Evolutionary conservation across 768 basidiomycete species (phyloP).

Genomic region (Clathrus columnatus): DNA sequence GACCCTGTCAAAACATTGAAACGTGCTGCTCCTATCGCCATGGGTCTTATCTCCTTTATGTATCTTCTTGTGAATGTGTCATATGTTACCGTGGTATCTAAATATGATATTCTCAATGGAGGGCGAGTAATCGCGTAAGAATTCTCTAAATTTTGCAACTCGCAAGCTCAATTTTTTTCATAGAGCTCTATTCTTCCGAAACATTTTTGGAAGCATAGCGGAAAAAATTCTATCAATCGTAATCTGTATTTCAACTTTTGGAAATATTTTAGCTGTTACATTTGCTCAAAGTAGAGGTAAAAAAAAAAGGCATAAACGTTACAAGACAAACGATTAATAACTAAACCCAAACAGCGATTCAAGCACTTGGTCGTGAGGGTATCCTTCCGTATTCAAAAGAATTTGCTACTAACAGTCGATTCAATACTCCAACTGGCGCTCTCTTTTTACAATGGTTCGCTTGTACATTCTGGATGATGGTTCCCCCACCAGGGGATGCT

Average conservation of each 20-base stretch:
- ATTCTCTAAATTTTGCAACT: slow-evolving; percentile 4
- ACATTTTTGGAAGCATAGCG: slow-evolving; percentile 54
- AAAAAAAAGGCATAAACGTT: slow-evolving; percentile 12
- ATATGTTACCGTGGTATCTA: slow-evolving; percentile 68
- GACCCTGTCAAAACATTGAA: slow-evolving; percentile 67
- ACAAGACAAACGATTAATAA: slow-evolving; percentile 13
- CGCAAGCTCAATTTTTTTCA: background rate
- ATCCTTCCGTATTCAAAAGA: slow-evolving; percentile 56
- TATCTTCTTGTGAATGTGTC: slow-evolving; percentile 64
- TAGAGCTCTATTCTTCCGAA: slow-evolving; percentile 67
- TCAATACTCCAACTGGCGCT: slow-evolving; percentile 55
- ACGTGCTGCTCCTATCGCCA: slow-evolving; percentile 57
- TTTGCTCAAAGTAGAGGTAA: slow-evolving; percentile 61
- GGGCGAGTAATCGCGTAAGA: slow-evolving; percentile 62
- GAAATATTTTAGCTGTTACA: slow-evolving; percentile 53
- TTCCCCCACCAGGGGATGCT: slow-evolving; percentile 63
- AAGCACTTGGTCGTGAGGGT: slow-evolving; percentile 67
- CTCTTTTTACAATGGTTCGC: slow-evolving; percentile 54
- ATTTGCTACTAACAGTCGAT: slow-evolving; percentile 66
- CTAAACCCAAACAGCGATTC: slow-evolving; percentile 40
- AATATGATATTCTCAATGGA: slow-evolving; percentile 56
- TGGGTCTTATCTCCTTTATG: slow-evolving; percentile 46
- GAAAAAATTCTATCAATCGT: slow-evolving; percentile 51
- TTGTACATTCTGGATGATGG: slow-evolving; percentile 44
- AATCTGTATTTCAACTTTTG: slow-evolving; percentile 56